Conservation (phyloP, 495 filamentous ascomycete species). For the Penicillium roqueforti region DNA sequence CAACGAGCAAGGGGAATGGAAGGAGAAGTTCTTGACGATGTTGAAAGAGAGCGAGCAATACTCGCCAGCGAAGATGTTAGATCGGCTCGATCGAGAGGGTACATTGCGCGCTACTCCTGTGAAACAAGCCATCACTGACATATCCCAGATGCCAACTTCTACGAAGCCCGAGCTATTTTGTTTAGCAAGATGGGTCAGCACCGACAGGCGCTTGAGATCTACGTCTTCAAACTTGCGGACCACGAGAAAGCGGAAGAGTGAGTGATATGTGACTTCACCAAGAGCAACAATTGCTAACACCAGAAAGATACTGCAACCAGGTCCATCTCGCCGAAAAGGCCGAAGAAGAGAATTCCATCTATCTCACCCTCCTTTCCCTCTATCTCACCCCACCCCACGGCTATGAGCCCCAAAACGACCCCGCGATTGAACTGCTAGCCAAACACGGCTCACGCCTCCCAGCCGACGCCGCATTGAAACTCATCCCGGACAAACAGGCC, state of each 20-base stretch:
- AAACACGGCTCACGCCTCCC: conserved; percentile 90
- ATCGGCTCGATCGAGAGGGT: conserved; percentile 74
- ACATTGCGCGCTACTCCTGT: conserved; percentile 26
- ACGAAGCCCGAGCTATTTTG: conserved; percentile 85
- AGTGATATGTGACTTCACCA: conserved; percentile 5
- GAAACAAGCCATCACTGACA: background rate
- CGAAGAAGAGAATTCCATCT: conserved; percentile 67
- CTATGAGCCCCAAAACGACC: conserved; percentile 66
- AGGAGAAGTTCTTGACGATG: conserved; percentile 66
- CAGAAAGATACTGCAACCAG: conserved; percentile 77
- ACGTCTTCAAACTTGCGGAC: conserved; percentile 88
- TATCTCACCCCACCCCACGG: conserved; percentile 81
- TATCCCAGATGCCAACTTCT: conserved; percentile 71
- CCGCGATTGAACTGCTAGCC: conserved; percentile 81
- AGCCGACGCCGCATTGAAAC: conserved; percentile 71
- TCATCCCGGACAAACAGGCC: conserved; percentile 78
- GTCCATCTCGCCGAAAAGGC: conserved; percentile 63
- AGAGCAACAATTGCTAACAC: conserved; percentile 13
- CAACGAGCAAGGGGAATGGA: conserved; percentile 52
- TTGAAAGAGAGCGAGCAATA: conserved; percentile 74
- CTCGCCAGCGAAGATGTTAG: conserved; percentile 69
- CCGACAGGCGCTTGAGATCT: conserved; percentile 89
- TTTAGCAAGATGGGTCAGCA: conserved; percentile 95
- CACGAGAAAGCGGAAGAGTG: conserved; percentile 90
- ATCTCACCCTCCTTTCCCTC: conserved; percentile 82